Evolutionary conservation across 208 protist genomes (phyloP).

Genomic region (Polymyxa betae): DNA sequence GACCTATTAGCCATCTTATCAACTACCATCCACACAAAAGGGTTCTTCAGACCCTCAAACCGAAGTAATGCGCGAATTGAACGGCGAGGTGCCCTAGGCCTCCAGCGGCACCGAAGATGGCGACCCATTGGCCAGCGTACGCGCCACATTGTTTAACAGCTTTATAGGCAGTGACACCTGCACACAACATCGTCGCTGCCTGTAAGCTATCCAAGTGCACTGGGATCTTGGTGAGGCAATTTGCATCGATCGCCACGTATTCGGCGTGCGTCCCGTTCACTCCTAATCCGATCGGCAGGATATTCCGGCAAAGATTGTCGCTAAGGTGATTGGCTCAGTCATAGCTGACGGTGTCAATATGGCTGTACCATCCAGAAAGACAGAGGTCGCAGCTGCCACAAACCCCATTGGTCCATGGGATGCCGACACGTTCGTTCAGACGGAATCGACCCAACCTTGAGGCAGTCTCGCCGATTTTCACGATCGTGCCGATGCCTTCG

Average conservation of each 20-base stretch:
- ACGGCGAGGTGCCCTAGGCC: constrained; percentile 29
- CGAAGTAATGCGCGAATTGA: background rate
- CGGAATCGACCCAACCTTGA: background rate
- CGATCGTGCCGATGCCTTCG: constrained; percentile 31
- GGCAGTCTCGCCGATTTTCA: background rate
- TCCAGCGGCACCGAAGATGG: constrained; percentile 22
- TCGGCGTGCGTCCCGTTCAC: background rate
- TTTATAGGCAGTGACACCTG: background rate
- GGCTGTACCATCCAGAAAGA: constrained; percentile 32
- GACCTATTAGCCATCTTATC: background rate
- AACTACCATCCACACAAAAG: background rate
- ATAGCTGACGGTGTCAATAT: background rate
- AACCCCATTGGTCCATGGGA: background rate
- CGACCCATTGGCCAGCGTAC: constrained; percentile 9
- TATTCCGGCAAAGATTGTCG: background rate
- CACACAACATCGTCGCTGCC: constrained; percentile 40
- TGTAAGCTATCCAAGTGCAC: background rate
- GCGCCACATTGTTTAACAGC: background rate
- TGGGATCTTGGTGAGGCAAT: background rate
- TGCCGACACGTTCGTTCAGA: background rate
- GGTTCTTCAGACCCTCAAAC: background rate
- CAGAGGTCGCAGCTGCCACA: constrained; percentile 5
- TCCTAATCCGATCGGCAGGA: background rate
- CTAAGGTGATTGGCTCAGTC: background rate
- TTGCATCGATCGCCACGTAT: constrained; percentile 17